Percentiles rank a stretch among this genome's conserved stretches.
These are phyloP conservation scores for Dysphania ambrosioides DNA, from an alignment of 148 eudicot species.

Conservation along the genomic window DNA sequence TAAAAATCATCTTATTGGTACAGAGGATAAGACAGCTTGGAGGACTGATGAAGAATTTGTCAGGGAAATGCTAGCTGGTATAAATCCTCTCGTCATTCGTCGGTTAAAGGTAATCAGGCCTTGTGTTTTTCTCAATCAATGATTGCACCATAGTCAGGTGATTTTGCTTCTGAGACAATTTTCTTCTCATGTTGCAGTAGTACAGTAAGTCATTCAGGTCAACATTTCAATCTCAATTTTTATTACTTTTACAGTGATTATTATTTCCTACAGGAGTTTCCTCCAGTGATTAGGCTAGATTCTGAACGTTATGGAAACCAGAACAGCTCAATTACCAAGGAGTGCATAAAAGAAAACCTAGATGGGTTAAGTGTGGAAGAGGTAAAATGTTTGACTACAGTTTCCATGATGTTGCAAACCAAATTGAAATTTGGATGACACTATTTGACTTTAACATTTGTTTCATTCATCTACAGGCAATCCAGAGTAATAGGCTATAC, in stretches of 20 bases:
- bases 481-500: slow-evolving; percentile 47
- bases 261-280: slow-evolving; percentile 35
- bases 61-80: slow-evolving; percentile 83
- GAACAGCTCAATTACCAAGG: slow-evolving; percentile 52
- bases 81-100: slow-evolving; percentile 64
- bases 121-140: neutral
- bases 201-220: no score
- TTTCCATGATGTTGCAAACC: slow-evolving; percentile 5
- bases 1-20: no score
- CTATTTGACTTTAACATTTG: no score
- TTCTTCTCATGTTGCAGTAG: neutral
- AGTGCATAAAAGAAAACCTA: slow-evolving; percentile 41
- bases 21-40: slow-evolving; percentile 76
- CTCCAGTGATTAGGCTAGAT: slow-evolving; percentile 67
- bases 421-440: neutral
- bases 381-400: slow-evolving; percentile 38
- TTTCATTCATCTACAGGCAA: slow-evolving; percentile 36
- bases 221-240: neutral
- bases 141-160: neutral
- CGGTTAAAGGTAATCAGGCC: slow-evolving; percentile 44
- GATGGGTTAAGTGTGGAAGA: slow-evolving; percentile 51
- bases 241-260: neutral
- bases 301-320: slow-evolving; percentile 55
- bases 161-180: neutral
- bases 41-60: slow-evolving; percentile 86